phyloP scores from a whole-genome alignment of 2,329 filamentous ascomycete species.

The Fusarium caatingaense region DNA sequence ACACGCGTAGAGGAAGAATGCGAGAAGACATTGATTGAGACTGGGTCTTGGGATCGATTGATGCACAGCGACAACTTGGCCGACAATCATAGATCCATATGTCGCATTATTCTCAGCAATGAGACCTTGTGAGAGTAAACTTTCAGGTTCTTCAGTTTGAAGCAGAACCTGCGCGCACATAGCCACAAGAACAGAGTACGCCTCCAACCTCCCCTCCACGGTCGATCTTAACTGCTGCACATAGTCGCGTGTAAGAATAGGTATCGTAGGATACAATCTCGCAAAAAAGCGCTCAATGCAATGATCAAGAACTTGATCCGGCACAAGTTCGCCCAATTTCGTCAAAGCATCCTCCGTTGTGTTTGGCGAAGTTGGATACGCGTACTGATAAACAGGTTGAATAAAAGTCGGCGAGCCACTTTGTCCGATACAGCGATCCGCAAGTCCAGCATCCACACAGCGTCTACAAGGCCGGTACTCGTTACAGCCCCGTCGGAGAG shows the following conservation, averaged over 20 bases:
- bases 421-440: constrained; percentile 52
- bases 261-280: constrained; percentile 56
- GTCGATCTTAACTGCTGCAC: constrained; percentile 47
- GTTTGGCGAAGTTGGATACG: not conserved
- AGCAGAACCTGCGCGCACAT: constrained; percentile 57
- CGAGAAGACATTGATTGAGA: constrained; percentile 55
- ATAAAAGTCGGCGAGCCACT: constrained; percentile 18
- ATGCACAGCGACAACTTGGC: constrained; percentile 51
- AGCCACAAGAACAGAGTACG: constrained; percentile 52
- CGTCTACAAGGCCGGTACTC: constrained; percentile 58
- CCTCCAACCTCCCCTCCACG: constrained; percentile 46
- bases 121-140: constrained; percentile 48
- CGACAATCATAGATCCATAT: constrained; percentile 54
- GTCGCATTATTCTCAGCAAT: constrained; percentile 52
- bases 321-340: constrained; percentile 51
- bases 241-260: constrained; percentile 55
- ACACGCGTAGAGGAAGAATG: constrained; percentile 59
- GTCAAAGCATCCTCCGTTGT: constrained; percentile 22
- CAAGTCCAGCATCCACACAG: constrained; percentile 56
- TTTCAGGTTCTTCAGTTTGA: constrained; percentile 54
- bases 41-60: constrained; percentile 51
- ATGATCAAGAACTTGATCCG: constrained; percentile 50
- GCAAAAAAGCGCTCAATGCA: constrained; percentile 56
- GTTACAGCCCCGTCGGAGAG: constrained; percentile 57
- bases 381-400: constrained; percentile 3